Percentiles rank a stretch among this genome's conserved stretches.
Evolutionary conservation across 805 yeast genomes (phyloP).

Genomic region (Huiozyma sinensis): DNA sequence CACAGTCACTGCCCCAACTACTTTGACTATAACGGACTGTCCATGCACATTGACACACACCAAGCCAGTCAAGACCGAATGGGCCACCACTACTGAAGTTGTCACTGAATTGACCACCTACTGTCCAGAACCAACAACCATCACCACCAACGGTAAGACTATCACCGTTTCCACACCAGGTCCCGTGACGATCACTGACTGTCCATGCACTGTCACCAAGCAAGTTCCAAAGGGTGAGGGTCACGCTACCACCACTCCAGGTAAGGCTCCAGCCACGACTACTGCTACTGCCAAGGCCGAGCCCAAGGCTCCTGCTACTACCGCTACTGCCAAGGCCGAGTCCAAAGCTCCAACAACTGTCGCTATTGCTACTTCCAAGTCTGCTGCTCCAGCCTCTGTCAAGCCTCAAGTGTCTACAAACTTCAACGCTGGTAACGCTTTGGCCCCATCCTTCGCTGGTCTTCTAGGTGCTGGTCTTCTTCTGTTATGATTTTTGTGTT

Average conservation of each 20-base stretch:
- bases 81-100: slow-evolving; percentile 27
- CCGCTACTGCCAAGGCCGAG: neutral
- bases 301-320: slow-evolving; percentile 75
- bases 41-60: neutral
- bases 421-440: slow-evolving; percentile 4
- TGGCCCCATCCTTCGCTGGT: slow-evolving; percentile 6
- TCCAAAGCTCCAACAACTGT: slow-evolving; percentile 6
- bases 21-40: neutral
- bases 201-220: slow-evolving; percentile 35
- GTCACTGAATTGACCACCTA: slow-evolving; percentile 69
- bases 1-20: neutral
- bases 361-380: slow-evolving; percentile 6
- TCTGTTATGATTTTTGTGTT: slow-evolving; percentile 4
- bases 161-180: slow-evolving; percentile 70
- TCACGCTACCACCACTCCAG: neutral
- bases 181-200: slow-evolving; percentile 73
- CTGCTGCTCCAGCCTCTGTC: neutral
- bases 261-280: neutral
- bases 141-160: slow-evolving; percentile 56
- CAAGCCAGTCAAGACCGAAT: neutral
- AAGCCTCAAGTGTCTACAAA: neutral
- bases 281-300: slow-evolving; percentile 41
- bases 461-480: slow-evolving; percentile 8
- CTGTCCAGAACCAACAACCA: slow-evolving; percentile 68
- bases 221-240: neutral